Percentiles rank a stretch among this genome's conserved stretches.
Evolutionary conservation across 257 asterid genomes (phyloP).

Genomic region (Fraxinus excelsior): DNA sequence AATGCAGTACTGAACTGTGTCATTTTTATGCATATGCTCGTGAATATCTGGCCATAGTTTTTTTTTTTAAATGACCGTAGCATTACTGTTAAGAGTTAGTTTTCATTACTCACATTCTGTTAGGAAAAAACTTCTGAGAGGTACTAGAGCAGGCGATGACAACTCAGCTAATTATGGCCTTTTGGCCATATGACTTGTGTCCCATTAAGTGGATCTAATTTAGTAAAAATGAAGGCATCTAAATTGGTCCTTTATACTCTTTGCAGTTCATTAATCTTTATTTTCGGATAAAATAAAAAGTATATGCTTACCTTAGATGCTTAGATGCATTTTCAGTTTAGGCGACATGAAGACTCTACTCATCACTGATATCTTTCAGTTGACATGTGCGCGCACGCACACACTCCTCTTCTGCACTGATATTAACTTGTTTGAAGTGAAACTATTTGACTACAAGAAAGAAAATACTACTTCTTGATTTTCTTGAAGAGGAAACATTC

Average conservation of each 20-base stretch:
- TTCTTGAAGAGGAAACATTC: not conserved
- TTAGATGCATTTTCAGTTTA: not conserved
- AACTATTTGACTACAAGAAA: not conserved
- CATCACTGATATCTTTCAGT: not conserved
- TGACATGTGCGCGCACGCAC: not conserved
- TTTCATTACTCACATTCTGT: not conserved
- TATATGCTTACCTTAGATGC: not conserved
- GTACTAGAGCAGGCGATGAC: not conserved
- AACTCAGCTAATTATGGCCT: not conserved
- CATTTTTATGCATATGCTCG: not conserved
- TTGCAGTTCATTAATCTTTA: not conserved
- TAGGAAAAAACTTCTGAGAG: not conserved
- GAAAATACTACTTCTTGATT: not conserved
- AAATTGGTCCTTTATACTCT: not conserved
- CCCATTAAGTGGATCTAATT: not conserved
- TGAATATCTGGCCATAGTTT: not conserved
- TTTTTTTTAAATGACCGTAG: not conserved
- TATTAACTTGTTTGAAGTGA: not conserved
- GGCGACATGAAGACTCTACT: not conserved
- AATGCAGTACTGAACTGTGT: not conserved
- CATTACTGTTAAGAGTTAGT: not conserved
- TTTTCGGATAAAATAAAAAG: not conserved
- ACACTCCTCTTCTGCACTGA: not conserved
- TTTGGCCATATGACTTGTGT: not conserved
- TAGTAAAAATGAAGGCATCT: not conserved